Conservation (phyloP, 1,139 yeast species). For the Maudiozyma humilis region DNA sequence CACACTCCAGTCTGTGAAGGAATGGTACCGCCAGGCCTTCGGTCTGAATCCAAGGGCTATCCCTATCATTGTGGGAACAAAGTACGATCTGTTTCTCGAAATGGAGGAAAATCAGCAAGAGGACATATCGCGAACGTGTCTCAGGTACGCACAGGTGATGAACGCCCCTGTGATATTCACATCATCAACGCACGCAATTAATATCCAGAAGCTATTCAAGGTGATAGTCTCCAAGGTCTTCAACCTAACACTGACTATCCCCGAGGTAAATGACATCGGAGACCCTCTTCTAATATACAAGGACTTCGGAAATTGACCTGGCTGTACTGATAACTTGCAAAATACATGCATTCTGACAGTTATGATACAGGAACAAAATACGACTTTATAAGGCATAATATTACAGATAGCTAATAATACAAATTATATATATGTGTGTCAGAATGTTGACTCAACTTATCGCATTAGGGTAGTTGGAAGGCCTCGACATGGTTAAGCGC, state of each 20-base stretch:
- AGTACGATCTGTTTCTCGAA: constrained; percentile 81
- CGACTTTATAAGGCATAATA: too few relatives aligned
- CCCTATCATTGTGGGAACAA: constrained; percentile 87
- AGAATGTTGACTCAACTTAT: too few relatives aligned
- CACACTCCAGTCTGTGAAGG: constrained; percentile 77
- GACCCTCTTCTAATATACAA: constrained; percentile 81
- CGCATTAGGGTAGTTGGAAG: too few relatives aligned
- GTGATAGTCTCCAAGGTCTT: constrained; percentile 86
- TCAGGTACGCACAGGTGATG: constrained; percentile 85
- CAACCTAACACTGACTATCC: constrained; percentile 72
- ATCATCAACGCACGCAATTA: constrained; percentile 86
- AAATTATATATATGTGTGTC: too few relatives aligned
- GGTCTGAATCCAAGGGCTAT: constrained; percentile 89
- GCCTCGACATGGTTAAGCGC: too few relatives aligned
- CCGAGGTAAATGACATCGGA: constrained; percentile 78
- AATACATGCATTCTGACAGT: too few relatives aligned
- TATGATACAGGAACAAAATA: background rate
- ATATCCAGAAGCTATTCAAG: constrained; percentile 92
- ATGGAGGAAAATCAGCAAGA: constrained; percentile 74
- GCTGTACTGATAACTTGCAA: too few relatives aligned
- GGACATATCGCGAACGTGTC: constrained; percentile 77
- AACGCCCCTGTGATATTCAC: constrained; percentile 86
- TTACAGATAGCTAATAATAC: too few relatives aligned
- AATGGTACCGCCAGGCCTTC: constrained; percentile 91
- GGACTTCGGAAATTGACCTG: constrained; percentile 19